Evolutionary conservation across 2,329 filamentous ascomycete species (phyloP).

Genomic region (Colletotrichum orchidophilum): DNA sequence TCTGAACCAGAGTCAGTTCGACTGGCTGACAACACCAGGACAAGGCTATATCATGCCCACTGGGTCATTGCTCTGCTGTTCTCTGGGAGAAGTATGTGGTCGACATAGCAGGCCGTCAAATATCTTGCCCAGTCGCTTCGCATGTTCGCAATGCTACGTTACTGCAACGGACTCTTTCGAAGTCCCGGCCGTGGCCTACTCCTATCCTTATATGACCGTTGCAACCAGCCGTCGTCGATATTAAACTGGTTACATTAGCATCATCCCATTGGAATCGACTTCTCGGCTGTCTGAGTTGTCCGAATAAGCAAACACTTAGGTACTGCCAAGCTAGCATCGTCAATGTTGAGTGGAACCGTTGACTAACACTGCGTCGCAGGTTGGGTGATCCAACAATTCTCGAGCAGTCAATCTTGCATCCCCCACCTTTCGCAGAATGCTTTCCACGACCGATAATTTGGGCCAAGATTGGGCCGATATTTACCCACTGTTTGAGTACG

Average conservation of each 20-base stretch:
- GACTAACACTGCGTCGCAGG: constrained; percentile 16
- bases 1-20: background rate
- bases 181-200: too few relatives aligned
- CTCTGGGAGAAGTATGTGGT: too few relatives aligned
- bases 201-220: background rate
- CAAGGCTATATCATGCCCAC: too few relatives aligned
- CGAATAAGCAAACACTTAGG: constrained; percentile 17
- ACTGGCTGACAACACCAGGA: background rate
- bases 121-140: too few relatives aligned
- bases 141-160: too few relatives aligned
- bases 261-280: background rate
- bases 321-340: constrained; percentile 28
- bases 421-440: background rate
- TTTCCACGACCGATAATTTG: background rate
- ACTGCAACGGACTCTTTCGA: too few relatives aligned
- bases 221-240: background rate
- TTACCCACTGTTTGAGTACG: constrained; percentile 15
- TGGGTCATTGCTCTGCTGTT: too few relatives aligned
- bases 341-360: constrained; percentile 5
- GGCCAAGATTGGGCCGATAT: too few relatives aligned
- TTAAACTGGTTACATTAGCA: too few relatives aligned
- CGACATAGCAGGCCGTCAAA: too few relatives aligned
- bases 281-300: background rate
- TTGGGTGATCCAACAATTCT: background rate
- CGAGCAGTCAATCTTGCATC: background rate